Percentiles rank a stretch among this genome's conserved stretches.
These are phyloP conservation scores for Sugiyamaella floridensis DNA, from an alignment of 805 yeast genomes.

Conservation along the genomic window DNA sequence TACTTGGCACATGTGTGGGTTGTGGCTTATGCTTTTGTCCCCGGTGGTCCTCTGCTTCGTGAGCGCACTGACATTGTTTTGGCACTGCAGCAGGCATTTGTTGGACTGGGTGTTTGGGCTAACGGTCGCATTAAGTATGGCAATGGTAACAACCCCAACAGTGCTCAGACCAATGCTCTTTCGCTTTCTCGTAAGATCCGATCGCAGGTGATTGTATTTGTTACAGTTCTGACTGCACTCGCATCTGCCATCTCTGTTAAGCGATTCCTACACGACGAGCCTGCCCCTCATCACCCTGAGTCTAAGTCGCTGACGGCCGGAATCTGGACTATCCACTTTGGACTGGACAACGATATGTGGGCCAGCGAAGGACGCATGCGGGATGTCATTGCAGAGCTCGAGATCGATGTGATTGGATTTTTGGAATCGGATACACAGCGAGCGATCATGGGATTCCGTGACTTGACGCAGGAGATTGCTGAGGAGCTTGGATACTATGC, in stretches of 20 bases:
- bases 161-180: conserved; percentile 13
- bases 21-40: conserved; percentile 97
- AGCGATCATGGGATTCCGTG: conserved; percentile 91
- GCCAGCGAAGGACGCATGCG: conserved; percentile 87
- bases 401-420: conserved; percentile 84
- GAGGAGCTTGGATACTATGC: conserved; percentile 92
- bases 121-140: conserved; percentile 17
- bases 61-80: conserved; percentile 81
- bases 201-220: conserved; percentile 21
- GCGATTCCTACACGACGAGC: conserved; percentile 54
- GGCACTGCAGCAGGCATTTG: conserved; percentile 44
- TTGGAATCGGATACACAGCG: conserved; percentile 92
- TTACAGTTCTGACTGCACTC: conserved; percentile 38
- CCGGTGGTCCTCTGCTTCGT: conserved; percentile 80
- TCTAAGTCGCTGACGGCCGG: conserved; percentile 82
- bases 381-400: conserved; percentile 73
- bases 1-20: conserved; percentile 89
- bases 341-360: conserved; percentile 97
- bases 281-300: conserved; percentile 60
- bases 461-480: conserved; percentile 82
- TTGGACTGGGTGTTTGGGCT: conserved; percentile 47
- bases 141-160: conserved; percentile 12
- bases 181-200: conserved; percentile 21
- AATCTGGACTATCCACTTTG: conserved; percentile 97
- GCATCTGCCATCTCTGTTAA: conserved; percentile 47